Evolutionary conservation across 768 basidiomycete genomes (phyloP).

Genomic region (Serpula lacrymans): DNA sequence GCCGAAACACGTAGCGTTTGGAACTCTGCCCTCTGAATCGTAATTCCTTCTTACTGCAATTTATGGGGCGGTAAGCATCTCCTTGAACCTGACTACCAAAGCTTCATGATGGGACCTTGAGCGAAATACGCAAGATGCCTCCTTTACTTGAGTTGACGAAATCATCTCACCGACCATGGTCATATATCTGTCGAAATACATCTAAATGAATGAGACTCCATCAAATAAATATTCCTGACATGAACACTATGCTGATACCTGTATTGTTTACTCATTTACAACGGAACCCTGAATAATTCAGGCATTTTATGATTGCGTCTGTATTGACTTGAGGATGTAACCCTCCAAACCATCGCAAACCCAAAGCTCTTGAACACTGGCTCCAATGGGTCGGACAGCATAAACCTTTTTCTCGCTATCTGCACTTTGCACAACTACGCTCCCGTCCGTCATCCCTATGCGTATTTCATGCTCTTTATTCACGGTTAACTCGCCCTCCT

Average conservation of each 20-base stretch:
- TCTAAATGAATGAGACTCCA: too few species aligned
- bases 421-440: constrained; percentile 48
- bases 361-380: constrained; percentile 98
- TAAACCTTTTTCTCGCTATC: constrained; percentile 53
- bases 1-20: constrained; percentile 53
- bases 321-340: constrained; percentile 76
- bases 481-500: constrained; percentile 81
- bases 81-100: too few species aligned
- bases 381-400: constrained; percentile 72
- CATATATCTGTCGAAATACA: too few species aligned
- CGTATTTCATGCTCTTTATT: constrained; percentile 62
- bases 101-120: too few species aligned
- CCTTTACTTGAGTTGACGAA: too few species aligned
- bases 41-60: too few species aligned
- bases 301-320: constrained; percentile 24
- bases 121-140: too few species aligned
- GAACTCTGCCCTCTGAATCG: constrained; percentile 48
- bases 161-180: too few species aligned
- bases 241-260: too few species aligned
- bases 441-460: constrained; percentile 69
- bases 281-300: neutral
- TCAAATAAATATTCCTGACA: too few species aligned
- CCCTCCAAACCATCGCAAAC: constrained; percentile 92
- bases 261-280: too few species aligned
- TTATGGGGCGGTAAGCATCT: too few species aligned